Base-by-base conservation (phyloP, 2,329 filamentous ascomycete genomes). In the Penicillium sp. region DNA sequence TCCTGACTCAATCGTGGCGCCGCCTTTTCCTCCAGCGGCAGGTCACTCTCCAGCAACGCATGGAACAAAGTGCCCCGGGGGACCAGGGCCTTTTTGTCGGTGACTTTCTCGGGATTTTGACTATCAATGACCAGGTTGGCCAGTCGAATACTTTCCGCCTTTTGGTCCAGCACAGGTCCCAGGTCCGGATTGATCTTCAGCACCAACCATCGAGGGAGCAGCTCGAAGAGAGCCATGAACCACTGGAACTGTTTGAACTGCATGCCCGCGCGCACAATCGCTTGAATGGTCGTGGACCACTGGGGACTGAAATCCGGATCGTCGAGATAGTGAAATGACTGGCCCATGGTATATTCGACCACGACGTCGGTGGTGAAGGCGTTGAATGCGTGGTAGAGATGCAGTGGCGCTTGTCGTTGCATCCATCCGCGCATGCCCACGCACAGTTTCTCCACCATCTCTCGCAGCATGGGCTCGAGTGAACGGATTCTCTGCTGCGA, bases 291-390 rank as follows among this genome's bases (percentile, higher is more conserved):
- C 18, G 58, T 56, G 5, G 58, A 54, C 65, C 65, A 68, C 27
- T 59, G 53, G 4, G 63, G 62, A 12, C 55, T 51, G 25, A 65
- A 67, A 33, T 65, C 62, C 1, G 61, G 54, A 6, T 57, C 54
- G 26, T 67, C 63, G 7, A 68, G 56, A 53, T 65, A 67, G 45
- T 62, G 51, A 38, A 60, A 66, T 1, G 55, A 56, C 11, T 56
- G 45, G n/a, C 60, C 59, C 56, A 67, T 60, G n/a, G 60, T 60
- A 49, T 74, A 75, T 45, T 72, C 64, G 50, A 71, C 73, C 52
- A 76, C 72, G 39, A 75, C 67, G 29, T 76, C 73, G 29, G 72
- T 72, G 2, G 70, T 70, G 39, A 71, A 62, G 18, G 70, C 71
- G 24, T 65, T 68, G 43, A 70, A 72, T 0, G 68, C 60, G 47